These are phyloP conservation scores for Narthecium ossifragum DNA, from an alignment of 106 monocot species.

Conservation along the genomic window DNA sequence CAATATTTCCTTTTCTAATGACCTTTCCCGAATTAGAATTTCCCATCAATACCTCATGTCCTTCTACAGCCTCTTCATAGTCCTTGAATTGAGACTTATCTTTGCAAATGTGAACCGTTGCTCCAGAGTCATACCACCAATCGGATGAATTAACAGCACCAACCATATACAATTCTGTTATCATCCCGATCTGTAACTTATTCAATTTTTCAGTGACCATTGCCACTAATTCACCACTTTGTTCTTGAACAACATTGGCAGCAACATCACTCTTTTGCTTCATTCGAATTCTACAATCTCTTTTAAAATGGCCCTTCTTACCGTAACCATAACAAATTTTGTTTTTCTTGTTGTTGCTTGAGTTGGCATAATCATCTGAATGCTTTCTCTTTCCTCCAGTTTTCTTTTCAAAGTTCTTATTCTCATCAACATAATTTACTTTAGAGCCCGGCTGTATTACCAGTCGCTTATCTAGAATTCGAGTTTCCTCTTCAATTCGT, in stretches of 20 bases:
- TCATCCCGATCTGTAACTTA: background rate
- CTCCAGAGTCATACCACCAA: conserved; percentile 7
- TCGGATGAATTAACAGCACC: background rate
- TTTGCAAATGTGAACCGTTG: too few species aligned
- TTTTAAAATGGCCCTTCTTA: background rate
- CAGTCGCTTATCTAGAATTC: background rate
- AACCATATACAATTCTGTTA: too few species aligned
- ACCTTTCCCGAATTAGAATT: background rate
- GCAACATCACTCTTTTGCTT: too few species aligned
- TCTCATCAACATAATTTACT: background rate
- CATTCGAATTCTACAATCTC: background rate
- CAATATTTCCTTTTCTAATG: conserved; percentile 1
- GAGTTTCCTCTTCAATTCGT: background rate
- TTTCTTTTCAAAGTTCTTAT: background rate
- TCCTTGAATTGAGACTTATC: conserved; percentile 1
- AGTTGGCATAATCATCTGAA: too few species aligned
- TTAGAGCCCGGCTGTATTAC: background rate
- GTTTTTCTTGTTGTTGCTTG: background rate
- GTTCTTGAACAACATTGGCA: background rate
- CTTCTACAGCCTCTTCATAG: background rate
- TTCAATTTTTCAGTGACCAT: background rate
- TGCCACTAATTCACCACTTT: background rate
- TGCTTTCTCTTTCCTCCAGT: too few species aligned
- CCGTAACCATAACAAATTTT: background rate
- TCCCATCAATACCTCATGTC: conserved; percentile 2